Conservation (phyloP, 306 rosid genomes). For the Alnus glutinosa region DNA sequence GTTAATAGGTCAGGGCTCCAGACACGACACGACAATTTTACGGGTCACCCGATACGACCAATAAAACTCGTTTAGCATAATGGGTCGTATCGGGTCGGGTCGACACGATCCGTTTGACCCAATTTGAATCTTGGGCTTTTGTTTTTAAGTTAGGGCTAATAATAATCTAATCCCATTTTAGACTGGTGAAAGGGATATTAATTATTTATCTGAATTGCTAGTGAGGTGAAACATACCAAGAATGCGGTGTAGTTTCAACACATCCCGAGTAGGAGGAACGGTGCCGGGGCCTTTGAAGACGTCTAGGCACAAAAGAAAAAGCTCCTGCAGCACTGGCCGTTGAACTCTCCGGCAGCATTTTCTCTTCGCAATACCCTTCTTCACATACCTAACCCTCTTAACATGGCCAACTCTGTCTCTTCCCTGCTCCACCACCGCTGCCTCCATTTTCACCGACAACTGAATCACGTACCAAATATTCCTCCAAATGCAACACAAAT, state of each 20-base stretch:
- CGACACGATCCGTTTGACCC: too few relatives aligned
- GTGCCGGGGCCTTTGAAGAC: slow-evolving; percentile 63
- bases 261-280: slow-evolving; percentile 60
- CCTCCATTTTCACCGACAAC: slow-evolving; percentile 31
- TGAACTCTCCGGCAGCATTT: slow-evolving; percentile 35
- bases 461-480: not conserved
- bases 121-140: too few relatives aligned
- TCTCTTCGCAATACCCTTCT: slow-evolving; percentile 36
- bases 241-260: slow-evolving; percentile 44
- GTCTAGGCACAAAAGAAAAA: slow-evolving; percentile 51
- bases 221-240: slow-evolving; percentile 49
- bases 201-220: too few relatives aligned
- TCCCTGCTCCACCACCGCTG: slow-evolving; percentile 27
- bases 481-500: not conserved
- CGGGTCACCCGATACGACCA: too few relatives aligned
- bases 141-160: too few relatives aligned
- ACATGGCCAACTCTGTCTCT: slow-evolving; percentile 34
- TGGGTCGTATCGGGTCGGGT: too few relatives aligned
- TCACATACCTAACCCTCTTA: slow-evolving; percentile 48
- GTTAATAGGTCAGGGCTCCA: too few relatives aligned
- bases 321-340: slow-evolving; percentile 29
- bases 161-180: too few relatives aligned
- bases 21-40: too few relatives aligned
- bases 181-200: too few relatives aligned
- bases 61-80: too few relatives aligned